Conservation (phyloP, 768 basidiomycete genomes). For the Holtermanniella nyarrowii region DNA sequence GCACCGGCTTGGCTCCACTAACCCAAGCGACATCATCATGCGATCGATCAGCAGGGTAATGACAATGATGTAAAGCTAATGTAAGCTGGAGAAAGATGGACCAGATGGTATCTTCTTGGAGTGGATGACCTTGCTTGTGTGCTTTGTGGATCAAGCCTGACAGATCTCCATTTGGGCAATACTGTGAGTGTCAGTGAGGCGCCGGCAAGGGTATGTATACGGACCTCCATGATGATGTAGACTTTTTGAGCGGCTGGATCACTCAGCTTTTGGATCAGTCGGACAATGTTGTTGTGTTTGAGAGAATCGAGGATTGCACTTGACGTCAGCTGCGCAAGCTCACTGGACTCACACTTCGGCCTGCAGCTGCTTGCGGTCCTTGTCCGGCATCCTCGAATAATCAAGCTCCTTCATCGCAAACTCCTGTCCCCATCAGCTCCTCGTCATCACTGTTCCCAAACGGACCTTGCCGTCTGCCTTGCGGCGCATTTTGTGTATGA, state of each 20-base stretch:
- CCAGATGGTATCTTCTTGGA: slow-evolving; percentile 92
- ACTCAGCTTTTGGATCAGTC: slow-evolving; percentile 49
- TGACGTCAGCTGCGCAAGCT: neutral
- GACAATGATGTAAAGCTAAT: slow-evolving; percentile 81
- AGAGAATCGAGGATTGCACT: slow-evolving; percentile 96
- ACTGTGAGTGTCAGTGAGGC: slow-evolving; percentile 39
- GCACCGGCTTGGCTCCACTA: neutral
- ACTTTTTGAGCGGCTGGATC: slow-evolving; percentile 83
- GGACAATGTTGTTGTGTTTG: slow-evolving; percentile 90
- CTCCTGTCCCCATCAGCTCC: slow-evolving; percentile 15
- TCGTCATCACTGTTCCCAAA: slow-evolving; percentile 13
- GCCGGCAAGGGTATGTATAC: slow-evolving; percentile 6
- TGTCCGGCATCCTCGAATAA: slow-evolving; percentile 91
- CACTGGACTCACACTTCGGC: slow-evolving; percentile 82
- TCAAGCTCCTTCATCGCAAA: slow-evolving; percentile 93
- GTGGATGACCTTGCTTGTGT: slow-evolving; percentile 48
- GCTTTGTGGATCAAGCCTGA: slow-evolving; percentile 65
- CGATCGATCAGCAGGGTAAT: slow-evolving; percentile 58
- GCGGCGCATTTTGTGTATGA: slow-evolving; percentile 85
- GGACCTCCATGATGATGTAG: slow-evolving; percentile 89
- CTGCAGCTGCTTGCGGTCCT: slow-evolving; percentile 92
- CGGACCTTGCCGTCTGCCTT: slow-evolving; percentile 72
- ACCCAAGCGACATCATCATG: slow-evolving; percentile 6
- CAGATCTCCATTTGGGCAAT: slow-evolving; percentile 93
- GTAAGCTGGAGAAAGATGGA: slow-evolving; percentile 88